Conservation (phyloP, 805 yeast species). For the Saccharomyces mikatae region DNA sequence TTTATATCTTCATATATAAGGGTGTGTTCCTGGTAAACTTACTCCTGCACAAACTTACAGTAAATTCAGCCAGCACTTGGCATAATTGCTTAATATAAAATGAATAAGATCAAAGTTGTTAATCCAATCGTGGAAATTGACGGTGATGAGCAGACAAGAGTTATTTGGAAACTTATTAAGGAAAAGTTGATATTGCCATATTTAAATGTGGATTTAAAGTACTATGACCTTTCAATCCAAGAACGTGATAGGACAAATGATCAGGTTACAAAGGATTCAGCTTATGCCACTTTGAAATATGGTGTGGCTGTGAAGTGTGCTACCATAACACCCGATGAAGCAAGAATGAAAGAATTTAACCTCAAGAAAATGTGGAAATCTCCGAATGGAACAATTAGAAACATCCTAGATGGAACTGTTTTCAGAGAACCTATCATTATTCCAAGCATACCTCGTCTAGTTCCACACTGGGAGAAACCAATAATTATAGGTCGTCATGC, state of each 20-base stretch:
- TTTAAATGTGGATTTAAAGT: conserved; percentile 64
- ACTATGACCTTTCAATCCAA: conserved; percentile 64
- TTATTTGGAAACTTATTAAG: conserved; percentile 72
- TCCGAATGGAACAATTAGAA: conserved; percentile 79
- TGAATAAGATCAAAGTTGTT: conserved; percentile 55
- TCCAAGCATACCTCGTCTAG: conserved; percentile 65
- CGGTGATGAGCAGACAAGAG: conserved; percentile 83
- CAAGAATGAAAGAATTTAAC: conserved; percentile 63
- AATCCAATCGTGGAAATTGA: conserved; percentile 72
- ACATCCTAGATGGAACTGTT: conserved; percentile 74
- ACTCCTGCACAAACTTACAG: not conserved
- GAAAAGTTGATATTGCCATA: conserved; percentile 59
- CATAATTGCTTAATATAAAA: not conserved
- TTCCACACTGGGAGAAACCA: conserved; percentile 76
- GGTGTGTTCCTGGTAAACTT: not conserved
- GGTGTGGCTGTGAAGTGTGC: conserved; percentile 84
- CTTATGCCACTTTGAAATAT: conserved; percentile 61
- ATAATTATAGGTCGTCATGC: conserved; percentile 84
- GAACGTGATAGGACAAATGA: conserved; percentile 66
- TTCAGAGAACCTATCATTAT: conserved; percentile 80
- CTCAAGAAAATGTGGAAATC: conserved; percentile 79
- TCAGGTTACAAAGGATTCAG: conserved; percentile 66
- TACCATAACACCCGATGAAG: conserved; percentile 78
- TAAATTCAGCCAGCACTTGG: not conserved
- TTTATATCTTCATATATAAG: not conserved